Evolutionary conservation across 2,329 filamentous ascomycete species (phyloP), one percentile per base, ranked within the genome.

Genomic region (Curvularia sp.): DNA sequence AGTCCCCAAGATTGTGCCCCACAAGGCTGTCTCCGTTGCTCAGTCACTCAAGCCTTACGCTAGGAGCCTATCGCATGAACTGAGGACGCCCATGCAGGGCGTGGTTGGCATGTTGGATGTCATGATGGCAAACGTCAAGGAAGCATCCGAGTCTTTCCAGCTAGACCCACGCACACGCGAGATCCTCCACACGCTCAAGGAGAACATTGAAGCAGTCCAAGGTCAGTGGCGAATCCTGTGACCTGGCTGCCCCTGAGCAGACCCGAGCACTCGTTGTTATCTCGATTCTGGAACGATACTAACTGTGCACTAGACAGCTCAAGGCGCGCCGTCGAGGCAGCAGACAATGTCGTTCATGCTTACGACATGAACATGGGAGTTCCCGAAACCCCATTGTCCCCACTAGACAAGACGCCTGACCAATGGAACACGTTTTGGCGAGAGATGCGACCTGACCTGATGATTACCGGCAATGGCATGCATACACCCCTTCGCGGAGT

Each of bases 91-190:
- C 1, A 90, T 91, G 88, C 89, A 91, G 74, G 89, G 89, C 42
- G 87, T 91, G 6, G 88, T 91, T 13, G 89, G 89, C 6, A 91
- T 91, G 88, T 78, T 91, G 43, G 89, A 91, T 76, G 87, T 91
- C 60, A 91, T 91, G 87, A 87, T 90, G 75, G 86, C 88, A 3
- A 90, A 87, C 2, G 86, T 91, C 2, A 82, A 88, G 57, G 88
- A 91, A 70, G 86, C 86, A 18, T 83, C 87, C 7, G 83, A 87
- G 62, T 83, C 85, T 60, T 81, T 79, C 38, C 82, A 85, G 59
- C 75, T 77, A 9, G 82, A 85, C 58, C 70, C 82, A 5, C 79
- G 78, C 50, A 77, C 85, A 4, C 81, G 83, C 30, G 76, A 80
- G 57, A 80, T 90, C 43, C 87, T 91, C 62, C 81, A 86, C 57